Base-by-base conservation (phyloP, 169 alveolate genomes). In the Eimeria sp. region DNA sequence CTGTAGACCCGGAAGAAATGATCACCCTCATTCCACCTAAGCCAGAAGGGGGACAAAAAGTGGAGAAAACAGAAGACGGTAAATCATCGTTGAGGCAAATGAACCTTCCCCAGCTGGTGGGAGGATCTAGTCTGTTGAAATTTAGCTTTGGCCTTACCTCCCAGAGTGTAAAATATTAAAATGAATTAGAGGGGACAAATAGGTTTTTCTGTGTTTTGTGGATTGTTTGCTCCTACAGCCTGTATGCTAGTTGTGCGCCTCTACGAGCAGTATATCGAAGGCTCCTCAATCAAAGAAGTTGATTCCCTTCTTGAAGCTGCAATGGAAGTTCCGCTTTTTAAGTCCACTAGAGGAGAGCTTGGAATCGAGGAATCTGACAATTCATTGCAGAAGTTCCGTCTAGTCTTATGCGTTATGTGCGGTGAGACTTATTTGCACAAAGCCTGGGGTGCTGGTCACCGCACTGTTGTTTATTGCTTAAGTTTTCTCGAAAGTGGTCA, bases 201-300 rank as follows among this genome's bases (percentile, higher is more conserved):
- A 30, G 14, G 83, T 73, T 40, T 40, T 73, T 30, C 54, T 40
- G 30, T 5, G 83, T 73, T 40, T 40, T 73, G 83, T 51, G 57
- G 14, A 43, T 73, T 34, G 83, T 25, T 10, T 87, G 67, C 63
- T 20, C n/a, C 58, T 87, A 22, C 93, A 87, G 93, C 78, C 6
- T 87, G 93, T 11, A 70, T 61, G 61, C 51, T 63, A 34, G 61
- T 87, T 49, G 93, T 63, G 65, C 78, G 82, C 61, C 93, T 87
- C 34, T 87, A 87, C 72, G 54, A 87, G 30, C 34, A 43, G 78
- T 63, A 87, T 49, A 63, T 87, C 27, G 65, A 87, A 25, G 93
- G 93, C 43, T 58, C 93, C 67, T 47, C 72, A 63, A 87, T 87
- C 51, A 87, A 87, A 45, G 93, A 87, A 43, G 93, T 87, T 49